A percentile compares a stretch with the other conserved stretches of the same genome.
phyloP scores from a whole-genome alignment of 495 filamentous ascomycete genomes.

The Tuber microsphaerosporum region DNA sequence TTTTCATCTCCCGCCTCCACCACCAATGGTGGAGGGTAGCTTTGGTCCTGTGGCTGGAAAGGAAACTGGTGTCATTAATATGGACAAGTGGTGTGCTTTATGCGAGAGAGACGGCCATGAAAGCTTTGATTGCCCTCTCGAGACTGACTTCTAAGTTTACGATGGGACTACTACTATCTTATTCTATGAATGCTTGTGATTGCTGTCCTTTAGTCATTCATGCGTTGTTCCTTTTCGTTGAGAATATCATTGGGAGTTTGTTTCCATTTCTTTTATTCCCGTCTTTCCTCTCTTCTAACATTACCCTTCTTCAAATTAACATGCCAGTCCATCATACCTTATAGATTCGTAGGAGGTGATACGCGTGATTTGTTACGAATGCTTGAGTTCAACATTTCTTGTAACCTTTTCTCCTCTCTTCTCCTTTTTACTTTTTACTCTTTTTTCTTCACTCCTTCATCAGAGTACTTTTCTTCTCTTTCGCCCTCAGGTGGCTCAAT shows the following conservation, averaged over 20 bases:
- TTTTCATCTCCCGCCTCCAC: constrained; percentile 37
- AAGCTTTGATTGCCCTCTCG: constrained; percentile 90
- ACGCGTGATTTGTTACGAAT: background rate
- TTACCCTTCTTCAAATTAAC: constrained; percentile 9
- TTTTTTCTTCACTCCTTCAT: constrained; percentile 1
- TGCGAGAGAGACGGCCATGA: constrained; percentile 95
- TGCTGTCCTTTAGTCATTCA: background rate
- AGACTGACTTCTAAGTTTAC: constrained; percentile 44
- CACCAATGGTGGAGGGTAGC: constrained; percentile 28
- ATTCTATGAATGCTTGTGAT: background rate
- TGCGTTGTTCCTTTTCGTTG: constrained; percentile 12
- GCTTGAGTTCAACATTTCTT: background rate
- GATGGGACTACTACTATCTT: background rate
- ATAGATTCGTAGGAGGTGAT: background rate
- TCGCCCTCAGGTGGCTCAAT: background rate
- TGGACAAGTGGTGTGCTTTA: constrained; percentile 89
- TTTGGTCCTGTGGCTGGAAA: constrained; percentile 74
- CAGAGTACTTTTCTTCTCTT: background rate
- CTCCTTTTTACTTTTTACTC: background rate
- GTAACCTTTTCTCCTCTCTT: background rate
- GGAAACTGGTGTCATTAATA: constrained; percentile 68
- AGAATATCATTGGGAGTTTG: constrained; percentile 21
- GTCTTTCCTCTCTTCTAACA: background rate
- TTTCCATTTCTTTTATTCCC: constrained; percentile 11
- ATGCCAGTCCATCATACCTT: background rate